These are phyloP conservation scores for Pseudocercospora fuligena DNA, from an alignment of 2,329 filamentous ascomycete species.

Conservation along the genomic window DNA sequence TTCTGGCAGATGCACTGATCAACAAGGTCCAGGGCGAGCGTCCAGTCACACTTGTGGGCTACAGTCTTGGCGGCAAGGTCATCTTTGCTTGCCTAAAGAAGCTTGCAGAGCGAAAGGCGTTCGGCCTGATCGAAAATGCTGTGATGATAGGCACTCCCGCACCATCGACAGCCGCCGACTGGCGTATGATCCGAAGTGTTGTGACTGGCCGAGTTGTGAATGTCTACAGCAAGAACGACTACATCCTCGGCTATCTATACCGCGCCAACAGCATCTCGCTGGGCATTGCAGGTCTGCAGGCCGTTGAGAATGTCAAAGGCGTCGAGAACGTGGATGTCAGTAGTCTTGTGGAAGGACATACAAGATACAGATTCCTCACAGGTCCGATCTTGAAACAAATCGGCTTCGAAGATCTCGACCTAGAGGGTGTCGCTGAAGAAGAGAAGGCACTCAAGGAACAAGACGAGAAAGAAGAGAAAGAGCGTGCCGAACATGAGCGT, in stretches of 20 bases:
- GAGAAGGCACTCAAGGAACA: constrained; percentile 45
- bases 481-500: constrained; percentile 35
- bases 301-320: constrained; percentile 69
- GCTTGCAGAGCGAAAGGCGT: constrained; percentile 77
- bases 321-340: constrained; percentile 64
- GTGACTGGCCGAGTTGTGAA: constrained; percentile 85
- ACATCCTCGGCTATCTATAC: constrained; percentile 85
- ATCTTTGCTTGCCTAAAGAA: constrained; percentile 81
- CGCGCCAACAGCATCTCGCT: constrained; percentile 80
- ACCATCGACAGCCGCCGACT: constrained; percentile 72
- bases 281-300: constrained; percentile 82
- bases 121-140: constrained; percentile 81
- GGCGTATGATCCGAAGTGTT: constrained; percentile 76
- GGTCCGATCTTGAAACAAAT: constrained; percentile 58
- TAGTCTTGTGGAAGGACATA: constrained; percentile 56
- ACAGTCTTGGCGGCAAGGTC: constrained; percentile 54
- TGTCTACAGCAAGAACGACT: constrained; percentile 85
- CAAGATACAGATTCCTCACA: constrained; percentile 56
- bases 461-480: constrained; percentile 45
- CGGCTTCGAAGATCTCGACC: constrained; percentile 58
- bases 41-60: constrained; percentile 47
- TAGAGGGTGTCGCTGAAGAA: constrained; percentile 54
- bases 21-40: constrained; percentile 49
- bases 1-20: constrained; percentile 48
- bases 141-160: constrained; percentile 82